Conservation (phyloP, 1,139 yeast genomes). For the Saccharomyces hybrid region DNA sequence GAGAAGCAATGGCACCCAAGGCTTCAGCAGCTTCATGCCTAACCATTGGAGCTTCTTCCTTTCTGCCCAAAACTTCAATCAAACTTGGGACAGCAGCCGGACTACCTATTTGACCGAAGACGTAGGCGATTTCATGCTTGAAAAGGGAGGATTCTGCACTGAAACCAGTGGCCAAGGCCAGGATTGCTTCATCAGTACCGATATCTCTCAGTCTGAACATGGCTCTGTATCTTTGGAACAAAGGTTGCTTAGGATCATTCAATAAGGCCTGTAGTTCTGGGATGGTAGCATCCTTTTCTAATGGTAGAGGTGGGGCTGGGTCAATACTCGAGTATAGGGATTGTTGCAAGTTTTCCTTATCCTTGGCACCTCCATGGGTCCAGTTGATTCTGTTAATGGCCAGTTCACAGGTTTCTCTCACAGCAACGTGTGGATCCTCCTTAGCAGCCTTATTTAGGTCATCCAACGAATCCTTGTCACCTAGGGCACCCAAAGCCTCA, state of each 20-base stretch:
- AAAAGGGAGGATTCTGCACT: conserved; percentile 86
- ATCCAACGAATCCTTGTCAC: conserved; percentile 67
- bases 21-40: conserved; percentile 99
- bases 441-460: conserved; percentile 55
- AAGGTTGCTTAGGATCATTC: conserved; percentile 68
- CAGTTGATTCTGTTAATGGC: conserved; percentile 92
- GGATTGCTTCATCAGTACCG: conserved; percentile 86
- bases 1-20: conserved; percentile 94
- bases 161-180: conserved; percentile 87
- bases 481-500: conserved; percentile 95
- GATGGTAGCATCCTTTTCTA: conserved; percentile 50
- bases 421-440: conserved; percentile 78
- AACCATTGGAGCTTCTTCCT: conserved; percentile 90
- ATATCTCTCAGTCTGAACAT: conserved; percentile 97
- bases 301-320: conserved; percentile 94
- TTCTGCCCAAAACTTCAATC: conserved; percentile 69
- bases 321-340: conserved; percentile 84
- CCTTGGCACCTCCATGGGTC: conserved; percentile 66
- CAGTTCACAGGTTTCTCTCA: conserved; percentile 94
- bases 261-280: conserved; percentile 59
- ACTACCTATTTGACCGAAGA: conserved; percentile 93
- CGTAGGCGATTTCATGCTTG: conserved; percentile 97
- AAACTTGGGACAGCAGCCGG: conserved; percentile 89
- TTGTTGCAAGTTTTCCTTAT: conserved; percentile 59
- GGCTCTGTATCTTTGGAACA: conserved; percentile 94